Percentiles rank a stretch among this genome's conserved stretches.
phyloP scores from a whole-genome alignment of 2,329 filamentous ascomycete species.

The Grosmannia penicillata region DNA sequence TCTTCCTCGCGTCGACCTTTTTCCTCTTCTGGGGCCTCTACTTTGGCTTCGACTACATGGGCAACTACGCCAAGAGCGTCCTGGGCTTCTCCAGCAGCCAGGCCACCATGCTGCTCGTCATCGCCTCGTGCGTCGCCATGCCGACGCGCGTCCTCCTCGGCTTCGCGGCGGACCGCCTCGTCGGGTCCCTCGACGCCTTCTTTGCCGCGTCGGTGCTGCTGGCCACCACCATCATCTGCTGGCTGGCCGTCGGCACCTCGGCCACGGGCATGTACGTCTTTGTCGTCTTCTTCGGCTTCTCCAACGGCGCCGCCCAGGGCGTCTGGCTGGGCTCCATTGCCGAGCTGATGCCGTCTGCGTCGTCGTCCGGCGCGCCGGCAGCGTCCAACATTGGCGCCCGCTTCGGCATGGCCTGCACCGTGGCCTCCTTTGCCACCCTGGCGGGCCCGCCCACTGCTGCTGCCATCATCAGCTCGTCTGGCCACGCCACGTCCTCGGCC shows the following conservation, averaged over 20 bases:
- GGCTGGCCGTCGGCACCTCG: constrained; percentile 33
- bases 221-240: constrained; percentile 21
- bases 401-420: constrained; percentile 27
- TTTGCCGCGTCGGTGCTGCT: constrained; percentile 25
- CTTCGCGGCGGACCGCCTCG: constrained; percentile 33
- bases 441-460: constrained; percentile 22
- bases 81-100: constrained; percentile 30
- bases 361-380: background rate
- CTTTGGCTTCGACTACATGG: constrained; percentile 34
- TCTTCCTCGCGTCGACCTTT: constrained; percentile 23
- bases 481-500: constrained; percentile 1
- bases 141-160: constrained; percentile 36
- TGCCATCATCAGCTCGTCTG: constrained; percentile 6
- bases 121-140: constrained; percentile 41
- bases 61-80: constrained; percentile 19
- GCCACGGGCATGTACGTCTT: constrained; percentile 26
- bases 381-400: constrained; percentile 22
- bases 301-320: constrained; percentile 25
- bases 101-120: constrained; percentile 38
- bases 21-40: constrained; percentile 35
- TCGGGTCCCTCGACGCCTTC: constrained; percentile 41
- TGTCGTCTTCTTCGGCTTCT: constrained; percentile 27
- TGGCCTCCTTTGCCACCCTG: constrained; percentile 24
- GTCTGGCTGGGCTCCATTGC: constrained; percentile 19
- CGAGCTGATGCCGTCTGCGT: constrained; percentile 17